Conservation (phyloP, 2,329 filamentous ascomycete species). For the Sporothrix sp. region DNA sequence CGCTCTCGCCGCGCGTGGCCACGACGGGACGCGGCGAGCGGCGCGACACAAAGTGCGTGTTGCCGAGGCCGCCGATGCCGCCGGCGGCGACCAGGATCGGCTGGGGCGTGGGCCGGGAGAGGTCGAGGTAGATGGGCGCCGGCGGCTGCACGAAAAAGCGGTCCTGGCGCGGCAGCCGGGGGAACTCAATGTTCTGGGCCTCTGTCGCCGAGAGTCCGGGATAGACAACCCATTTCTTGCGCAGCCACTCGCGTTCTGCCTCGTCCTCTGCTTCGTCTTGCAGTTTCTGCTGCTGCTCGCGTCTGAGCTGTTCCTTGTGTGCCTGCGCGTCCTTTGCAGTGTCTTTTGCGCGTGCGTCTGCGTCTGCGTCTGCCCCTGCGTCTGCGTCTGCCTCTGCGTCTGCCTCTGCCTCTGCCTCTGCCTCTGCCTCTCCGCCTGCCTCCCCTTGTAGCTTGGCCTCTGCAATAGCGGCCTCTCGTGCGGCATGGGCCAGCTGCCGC, state of each 20-base stretch:
- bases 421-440: neutral
- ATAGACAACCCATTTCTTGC: slow-evolving; percentile 78
- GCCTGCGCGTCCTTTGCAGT: slow-evolving; percentile 15
- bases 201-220: slow-evolving; percentile 65
- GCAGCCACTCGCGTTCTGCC: slow-evolving; percentile 35
- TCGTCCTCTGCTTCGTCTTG: slow-evolving; percentile 33
- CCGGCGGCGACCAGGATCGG: slow-evolving; percentile 82
- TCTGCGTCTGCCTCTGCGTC: too few relatives aligned
- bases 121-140: slow-evolving; percentile 62
- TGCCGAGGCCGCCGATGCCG: slow-evolving; percentile 81
- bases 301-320: slow-evolving; percentile 31
- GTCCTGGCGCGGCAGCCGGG: slow-evolving; percentile 41
- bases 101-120: slow-evolving; percentile 66
- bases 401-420: neutral
- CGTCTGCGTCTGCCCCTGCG: too few relatives aligned
- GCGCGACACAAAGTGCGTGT: slow-evolving; percentile 81
- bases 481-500: neutral
- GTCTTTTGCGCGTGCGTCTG: too few relatives aligned
- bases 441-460: neutral
- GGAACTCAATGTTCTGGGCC: slow-evolving; percentile 44
- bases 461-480: too few relatives aligned
- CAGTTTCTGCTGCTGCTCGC: slow-evolving; percentile 33
- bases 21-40: slow-evolving; percentile 70
- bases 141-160: slow-evolving; percentile 57
- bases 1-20: slow-evolving; percentile 75